phyloP scores from a whole-genome alignment of 2,329 filamentous ascomycete genomes.

The Plectosphaerella sp. region DNA sequence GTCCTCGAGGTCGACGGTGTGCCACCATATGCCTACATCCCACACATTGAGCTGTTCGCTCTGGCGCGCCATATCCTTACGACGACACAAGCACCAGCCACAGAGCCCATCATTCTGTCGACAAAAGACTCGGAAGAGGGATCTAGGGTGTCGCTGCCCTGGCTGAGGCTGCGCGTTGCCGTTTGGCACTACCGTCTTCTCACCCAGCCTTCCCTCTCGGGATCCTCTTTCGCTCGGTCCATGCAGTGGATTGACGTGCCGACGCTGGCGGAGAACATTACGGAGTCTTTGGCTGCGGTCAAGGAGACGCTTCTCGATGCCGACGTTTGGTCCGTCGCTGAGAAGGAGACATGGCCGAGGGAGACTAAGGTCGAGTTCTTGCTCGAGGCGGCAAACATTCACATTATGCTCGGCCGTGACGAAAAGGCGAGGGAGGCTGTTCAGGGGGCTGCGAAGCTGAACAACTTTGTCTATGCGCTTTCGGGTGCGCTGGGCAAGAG shows the following conservation, averaged over 20 bases:
- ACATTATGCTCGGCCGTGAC: slow-evolving; percentile 81
- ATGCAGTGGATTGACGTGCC: slow-evolving; percentile 57
- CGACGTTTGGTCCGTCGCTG: slow-evolving; percentile 29
- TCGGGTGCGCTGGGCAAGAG: slow-evolving; percentile 84
- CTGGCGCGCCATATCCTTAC: slow-evolving; percentile 53
- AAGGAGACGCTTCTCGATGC: slow-evolving; percentile 28
- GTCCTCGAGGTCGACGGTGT: slow-evolving; percentile 79
- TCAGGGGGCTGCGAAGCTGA: slow-evolving; percentile 58
- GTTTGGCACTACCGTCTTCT: slow-evolving; percentile 64
- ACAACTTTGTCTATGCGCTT: slow-evolving; percentile 75
- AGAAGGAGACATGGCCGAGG: slow-evolving; percentile 29
- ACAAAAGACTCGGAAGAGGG: not conserved
- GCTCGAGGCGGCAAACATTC: slow-evolving; percentile 76
- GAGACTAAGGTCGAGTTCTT: slow-evolving; percentile 65
- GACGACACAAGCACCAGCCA: slow-evolving; percentile 15
- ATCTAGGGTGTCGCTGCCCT: slow-evolving; percentile 36
- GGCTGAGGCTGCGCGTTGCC: slow-evolving; percentile 66
- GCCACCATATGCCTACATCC: slow-evolving; percentile 78
- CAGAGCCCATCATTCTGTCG: slow-evolving; percentile 34
- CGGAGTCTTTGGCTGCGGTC: slow-evolving; percentile 36
- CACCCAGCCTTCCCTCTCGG: slow-evolving; percentile 49
- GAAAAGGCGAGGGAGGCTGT: slow-evolving; percentile 69
- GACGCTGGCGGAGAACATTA: slow-evolving; percentile 46
- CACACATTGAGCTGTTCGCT: slow-evolving; percentile 77
- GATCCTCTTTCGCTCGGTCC: slow-evolving; percentile 50